Percentiles rank a stretch among this genome's conserved stretches.
These are phyloP conservation scores for Tricholoma sp. DNA, from an alignment of 768 basidiomycete species.

Conservation along the genomic window DNA sequence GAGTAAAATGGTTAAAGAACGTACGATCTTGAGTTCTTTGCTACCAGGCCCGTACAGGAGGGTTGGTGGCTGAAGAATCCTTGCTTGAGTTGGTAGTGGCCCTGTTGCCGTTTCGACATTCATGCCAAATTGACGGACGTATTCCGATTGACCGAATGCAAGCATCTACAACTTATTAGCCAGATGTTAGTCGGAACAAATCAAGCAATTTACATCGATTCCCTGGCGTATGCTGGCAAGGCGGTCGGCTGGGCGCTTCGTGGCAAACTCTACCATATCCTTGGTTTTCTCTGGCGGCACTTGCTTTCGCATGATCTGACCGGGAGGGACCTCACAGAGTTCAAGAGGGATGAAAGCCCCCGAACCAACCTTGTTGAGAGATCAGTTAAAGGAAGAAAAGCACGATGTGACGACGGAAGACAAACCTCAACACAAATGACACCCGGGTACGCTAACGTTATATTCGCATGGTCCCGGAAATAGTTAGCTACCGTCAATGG, in stretches of 20 bases:
- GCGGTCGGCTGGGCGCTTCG: constrained; percentile 54
- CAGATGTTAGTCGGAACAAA: neutral
- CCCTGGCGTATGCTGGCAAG: constrained; percentile 43
- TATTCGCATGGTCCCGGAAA: constrained; percentile 16
- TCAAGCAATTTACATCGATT: neutral
- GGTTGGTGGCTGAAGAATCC: constrained; percentile 56
- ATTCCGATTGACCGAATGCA: constrained; percentile 66
- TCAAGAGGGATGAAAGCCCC: constrained; percentile 68
- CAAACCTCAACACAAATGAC: constrained; percentile 51
- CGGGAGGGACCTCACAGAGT: constrained; percentile 52
- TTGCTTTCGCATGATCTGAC: constrained; percentile 71
- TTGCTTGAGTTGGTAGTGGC: constrained; percentile 48
- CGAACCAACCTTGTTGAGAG: constrained; percentile 42
- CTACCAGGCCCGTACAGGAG: constrained; percentile 59
- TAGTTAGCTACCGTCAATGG: constrained; percentile 15
- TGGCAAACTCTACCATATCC: constrained; percentile 61
- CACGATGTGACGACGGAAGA: neutral
- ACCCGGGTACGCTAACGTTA: constrained; percentile 38
- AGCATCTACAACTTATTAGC: constrained; percentile 34
- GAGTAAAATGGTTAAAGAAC: neutral
- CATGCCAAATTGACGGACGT: constrained; percentile 69
- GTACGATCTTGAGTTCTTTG: constrained; percentile 48
- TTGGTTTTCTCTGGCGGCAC: constrained; percentile 64
- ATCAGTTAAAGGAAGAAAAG: neutral
- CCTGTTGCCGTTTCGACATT: constrained; percentile 39